A percentile compares a stretch with the other conserved stretches of the same genome.
phyloP scores from a whole-genome alignment of 139 green algal species.

The Eudorina sp. region DNA sequence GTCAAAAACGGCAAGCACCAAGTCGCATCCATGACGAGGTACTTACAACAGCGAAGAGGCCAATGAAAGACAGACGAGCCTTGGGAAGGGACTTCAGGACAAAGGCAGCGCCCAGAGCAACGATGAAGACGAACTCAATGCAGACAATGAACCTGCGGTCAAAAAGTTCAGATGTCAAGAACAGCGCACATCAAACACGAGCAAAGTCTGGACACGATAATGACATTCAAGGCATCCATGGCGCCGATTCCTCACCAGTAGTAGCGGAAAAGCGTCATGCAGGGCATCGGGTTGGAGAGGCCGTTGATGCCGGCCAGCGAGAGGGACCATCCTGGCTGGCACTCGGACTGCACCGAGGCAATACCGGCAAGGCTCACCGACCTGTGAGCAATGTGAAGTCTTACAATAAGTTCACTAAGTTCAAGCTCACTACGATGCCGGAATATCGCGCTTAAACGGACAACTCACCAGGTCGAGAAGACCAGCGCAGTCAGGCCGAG shows the following conservation, averaged over 20 bases:
- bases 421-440: too few relatives aligned
- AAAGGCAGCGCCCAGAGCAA: not conserved
- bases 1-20: too few relatives aligned
- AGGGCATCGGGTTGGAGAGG: not conserved
- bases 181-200: too few relatives aligned
- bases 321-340: not conserved
- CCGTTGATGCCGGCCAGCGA: not conserved
- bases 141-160: conserved; percentile 44
- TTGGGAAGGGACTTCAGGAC: conserved; percentile 5
- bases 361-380: conserved; percentile 37
- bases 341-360: conserved; percentile 28
- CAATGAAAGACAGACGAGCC: conserved; percentile 12
- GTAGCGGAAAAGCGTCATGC: conserved; percentile 44
- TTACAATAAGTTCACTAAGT: too few relatives aligned
- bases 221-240: too few relatives aligned
- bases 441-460: not conserved
- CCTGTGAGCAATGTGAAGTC: too few relatives aligned
- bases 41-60: conserved; percentile 36
- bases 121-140: conserved; percentile 12
- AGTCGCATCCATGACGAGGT: too few relatives aligned
- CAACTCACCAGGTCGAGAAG: conserved; percentile 38
- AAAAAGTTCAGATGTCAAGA: too few relatives aligned
- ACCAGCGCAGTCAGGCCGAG: conserved; percentile 30
- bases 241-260: conserved; percentile 49
- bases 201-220: too few relatives aligned